These are phyloP conservation scores for Daldinia loculata DNA, from an alignment of 495 filamentous ascomycete genomes.

Conservation along the genomic window DNA sequence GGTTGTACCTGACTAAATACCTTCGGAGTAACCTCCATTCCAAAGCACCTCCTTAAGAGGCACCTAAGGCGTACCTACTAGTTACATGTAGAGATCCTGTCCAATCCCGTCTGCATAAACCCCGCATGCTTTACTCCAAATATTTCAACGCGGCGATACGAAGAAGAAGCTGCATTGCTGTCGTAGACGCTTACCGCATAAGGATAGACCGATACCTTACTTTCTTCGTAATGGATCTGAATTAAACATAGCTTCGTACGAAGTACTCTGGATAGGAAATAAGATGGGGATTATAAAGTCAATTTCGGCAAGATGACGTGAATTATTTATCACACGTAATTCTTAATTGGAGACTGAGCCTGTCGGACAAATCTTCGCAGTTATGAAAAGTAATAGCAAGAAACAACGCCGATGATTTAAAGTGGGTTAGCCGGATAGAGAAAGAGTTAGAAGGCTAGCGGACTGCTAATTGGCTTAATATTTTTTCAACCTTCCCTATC, in stretches of 20 bases:
- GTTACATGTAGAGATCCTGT: slow-evolving; percentile 31
- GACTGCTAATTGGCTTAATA: slow-evolving; percentile 23
- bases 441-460: slow-evolving; percentile 18
- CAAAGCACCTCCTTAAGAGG: neutral
- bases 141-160: slow-evolving; percentile 24
- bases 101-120: slow-evolving; percentile 28
- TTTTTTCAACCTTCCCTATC: slow-evolving; percentile 19
- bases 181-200: slow-evolving; percentile 33
- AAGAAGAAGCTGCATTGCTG: slow-evolving; percentile 31
- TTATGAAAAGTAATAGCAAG: neutral
- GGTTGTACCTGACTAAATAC: neutral
- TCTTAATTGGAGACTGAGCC: neutral
- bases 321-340: neutral
- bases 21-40: slow-evolving; percentile 8
- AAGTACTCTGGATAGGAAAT: slow-evolving; percentile 1
- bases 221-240: slow-evolving; percentile 8
- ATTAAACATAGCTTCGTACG: slow-evolving; percentile 17
- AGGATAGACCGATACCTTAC: neutral
- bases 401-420: slow-evolving; percentile 12
- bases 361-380: neutral
- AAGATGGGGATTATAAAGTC: neutral
- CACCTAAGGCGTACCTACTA: neutral
- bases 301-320: slow-evolving; percentile 1
- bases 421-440: slow-evolving; percentile 28
- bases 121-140: slow-evolving; percentile 33